Evolutionary conservation across 2,329 filamentous ascomycete species (phyloP), one percentile per base, ranked within the genome.

Genomic region (Paecilomyces formosus): DNA sequence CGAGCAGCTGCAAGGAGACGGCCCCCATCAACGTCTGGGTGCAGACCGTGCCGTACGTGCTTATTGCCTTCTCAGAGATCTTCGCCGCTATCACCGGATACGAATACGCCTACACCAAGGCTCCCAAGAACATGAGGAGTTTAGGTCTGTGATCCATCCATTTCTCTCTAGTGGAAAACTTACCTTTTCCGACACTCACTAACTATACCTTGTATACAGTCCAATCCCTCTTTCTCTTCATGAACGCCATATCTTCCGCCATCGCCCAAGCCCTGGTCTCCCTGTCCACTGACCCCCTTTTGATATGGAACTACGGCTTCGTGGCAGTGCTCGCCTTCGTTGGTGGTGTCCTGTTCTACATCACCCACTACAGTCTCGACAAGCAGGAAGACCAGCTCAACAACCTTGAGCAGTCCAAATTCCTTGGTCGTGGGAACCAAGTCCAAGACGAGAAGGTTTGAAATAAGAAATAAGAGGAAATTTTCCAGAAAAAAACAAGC

Each of bases 61-160:
- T 79, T 58, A 78, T 79, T 58, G 76, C 75, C 68, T 57, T 78
- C 15, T 76, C 82, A 1, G 85, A 88, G 68, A 80, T 82, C 59
- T 77, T 85, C 58, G 84, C 85, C 53, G 86, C 83, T 9, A 85
- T 90, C 61, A 88, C 87, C 0, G 84, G 85, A 60, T 80, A 88
- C 12, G 88, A 90, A 70, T 89, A 90, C 64, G 87, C 86, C 21
- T 90, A 86, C 73, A 88, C 86, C 67, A 89, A 90, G 72, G 87
- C 88, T 0, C 88, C 87, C 1, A 81, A 82, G 51, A 84, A 79
- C 69, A 88, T 90, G 86, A 83, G 85, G 70, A 52, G 86, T 88
- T 49, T 80, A 78, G 75, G 69, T 75, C 3, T 78, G 50, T 52
- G 9, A 1, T 28, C 3, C 3, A 52, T 24, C 21, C 21, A 6